These are phyloP conservation scores for Xerocomus amazonicus DNA, from an alignment of 1,284 basidiomycete species.

Conservation along the genomic window DNA sequence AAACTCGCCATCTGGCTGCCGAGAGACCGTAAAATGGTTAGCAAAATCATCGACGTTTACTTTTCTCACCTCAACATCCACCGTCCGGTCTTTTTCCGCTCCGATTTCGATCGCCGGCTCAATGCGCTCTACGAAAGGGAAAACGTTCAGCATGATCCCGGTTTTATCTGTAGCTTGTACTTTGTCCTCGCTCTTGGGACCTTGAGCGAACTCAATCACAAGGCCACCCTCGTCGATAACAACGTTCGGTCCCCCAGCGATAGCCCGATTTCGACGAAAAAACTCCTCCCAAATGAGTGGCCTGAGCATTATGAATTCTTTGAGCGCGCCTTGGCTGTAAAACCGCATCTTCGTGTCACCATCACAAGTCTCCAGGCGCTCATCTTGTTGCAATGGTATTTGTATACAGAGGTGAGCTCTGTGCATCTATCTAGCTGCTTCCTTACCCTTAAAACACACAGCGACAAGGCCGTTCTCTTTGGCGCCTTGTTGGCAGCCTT, in stretches of 20 bases:
- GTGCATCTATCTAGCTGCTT: background rate
- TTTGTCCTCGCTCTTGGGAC: conserved; percentile 76
- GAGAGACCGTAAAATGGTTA: conserved; percentile 65
- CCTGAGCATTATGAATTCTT: conserved; percentile 80
- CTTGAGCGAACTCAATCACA: conserved; percentile 72
- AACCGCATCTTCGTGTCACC: conserved; percentile 75
- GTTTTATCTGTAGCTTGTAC: conserved; percentile 72
- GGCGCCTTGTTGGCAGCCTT: conserved; percentile 79
- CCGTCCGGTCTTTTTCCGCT: conserved; percentile 65
- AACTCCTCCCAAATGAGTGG: conserved; percentile 69
- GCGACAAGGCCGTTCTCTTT: conserved; percentile 79
- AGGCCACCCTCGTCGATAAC: conserved; percentile 40
- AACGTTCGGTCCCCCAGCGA: conserved; percentile 32
- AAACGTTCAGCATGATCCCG: conserved; percentile 58
- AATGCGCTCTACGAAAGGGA: conserved; percentile 60
- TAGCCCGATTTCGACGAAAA: conserved; percentile 42
- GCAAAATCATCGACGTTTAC: conserved; percentile 61
- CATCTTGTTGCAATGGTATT: conserved; percentile 79
- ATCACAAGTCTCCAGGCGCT: conserved; percentile 76
- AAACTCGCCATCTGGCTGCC: conserved; percentile 64
- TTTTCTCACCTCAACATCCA: conserved; percentile 73
- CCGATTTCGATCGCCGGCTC: conserved; percentile 60
- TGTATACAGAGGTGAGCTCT: conserved; percentile 71
- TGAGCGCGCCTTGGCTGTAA: conserved; percentile 67
- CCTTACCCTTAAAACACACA: conserved; percentile 29